Evolutionary conservation across 345 rosid species (phyloP).

Genomic region (Linum lewisii): DNA sequence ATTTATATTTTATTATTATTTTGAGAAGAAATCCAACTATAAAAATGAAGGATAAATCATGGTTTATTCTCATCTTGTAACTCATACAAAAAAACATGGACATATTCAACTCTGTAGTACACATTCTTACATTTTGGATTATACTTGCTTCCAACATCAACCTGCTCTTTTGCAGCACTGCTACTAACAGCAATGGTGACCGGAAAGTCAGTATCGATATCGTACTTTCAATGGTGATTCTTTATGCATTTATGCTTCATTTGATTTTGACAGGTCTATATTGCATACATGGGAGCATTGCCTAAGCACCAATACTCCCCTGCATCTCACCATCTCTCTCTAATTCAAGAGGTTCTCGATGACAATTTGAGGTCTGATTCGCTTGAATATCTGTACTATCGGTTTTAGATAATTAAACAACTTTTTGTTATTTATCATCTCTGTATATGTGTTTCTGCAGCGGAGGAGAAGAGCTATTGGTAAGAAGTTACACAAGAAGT

Average conservation of each 20-base stretch:
- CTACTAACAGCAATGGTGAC: background rate
- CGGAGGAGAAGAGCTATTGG: conserved; percentile 14
- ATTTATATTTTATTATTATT: too few relatives aligned
- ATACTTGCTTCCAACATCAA: background rate
- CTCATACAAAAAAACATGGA: background rate
- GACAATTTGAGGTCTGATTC: conserved; percentile 7
- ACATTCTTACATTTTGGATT: background rate
- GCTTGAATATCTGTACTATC: too few relatives aligned
- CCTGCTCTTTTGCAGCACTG: background rate
- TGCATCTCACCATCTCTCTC: conserved; percentile 18
- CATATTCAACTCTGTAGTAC: background rate
- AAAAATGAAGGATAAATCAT: too few relatives aligned
- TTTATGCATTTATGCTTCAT: too few relatives aligned
- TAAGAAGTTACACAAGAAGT: conserved; percentile 45
- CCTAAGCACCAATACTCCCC: conserved; percentile 15
- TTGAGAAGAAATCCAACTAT: too few relatives aligned
- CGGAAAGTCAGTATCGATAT: background rate
- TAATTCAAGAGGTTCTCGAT: conserved; percentile 16
- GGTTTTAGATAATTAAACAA: too few relatives aligned
- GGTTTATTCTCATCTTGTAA: too few relatives aligned
- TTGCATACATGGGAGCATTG: conserved; percentile 41
- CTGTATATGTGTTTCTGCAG: background rate
- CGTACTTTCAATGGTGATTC: background rate
- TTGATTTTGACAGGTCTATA: conserved; percentile 15
- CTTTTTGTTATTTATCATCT: too few relatives aligned